Conservation (phyloP, 129 eudicot species). For the Artemisia tridentata region DNA sequence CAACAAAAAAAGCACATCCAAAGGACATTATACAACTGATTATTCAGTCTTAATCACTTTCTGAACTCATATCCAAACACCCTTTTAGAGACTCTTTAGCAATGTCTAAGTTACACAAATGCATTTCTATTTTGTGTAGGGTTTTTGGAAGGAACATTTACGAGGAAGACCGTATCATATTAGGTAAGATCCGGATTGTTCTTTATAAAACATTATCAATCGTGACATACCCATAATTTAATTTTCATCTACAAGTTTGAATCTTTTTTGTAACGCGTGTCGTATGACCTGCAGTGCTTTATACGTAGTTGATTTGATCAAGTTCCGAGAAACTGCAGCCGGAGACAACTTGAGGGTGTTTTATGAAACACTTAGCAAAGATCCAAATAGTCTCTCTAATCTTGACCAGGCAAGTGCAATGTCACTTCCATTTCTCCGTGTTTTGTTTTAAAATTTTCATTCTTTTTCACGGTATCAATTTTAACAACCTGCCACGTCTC, state of each 20-base stretch:
- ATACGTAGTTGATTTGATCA: constrained; percentile 85
- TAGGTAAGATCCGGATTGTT: constrained; percentile 46
- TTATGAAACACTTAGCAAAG: constrained; percentile 96
- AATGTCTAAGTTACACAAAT: not conserved
- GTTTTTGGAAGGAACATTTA: constrained; percentile 98
- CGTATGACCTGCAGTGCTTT: constrained; percentile 62
- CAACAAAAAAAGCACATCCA: not conserved
- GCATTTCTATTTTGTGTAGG: constrained; percentile 40
- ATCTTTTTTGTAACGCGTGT: not conserved
- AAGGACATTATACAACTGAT: too few relatives aligned
- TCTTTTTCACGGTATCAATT: not conserved
- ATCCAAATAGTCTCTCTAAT: constrained; percentile 95
- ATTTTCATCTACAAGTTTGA: not conserved
- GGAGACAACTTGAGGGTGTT: constrained; percentile 91
- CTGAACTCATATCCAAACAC: not conserved
- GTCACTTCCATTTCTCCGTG: not conserved
- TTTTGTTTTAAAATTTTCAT: not conserved
- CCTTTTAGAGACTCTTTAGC: not conserved
- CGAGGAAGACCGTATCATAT: constrained; percentile 95
- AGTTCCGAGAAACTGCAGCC: constrained; percentile 94
- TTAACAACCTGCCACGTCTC: not conserved
- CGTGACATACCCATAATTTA: not conserved
- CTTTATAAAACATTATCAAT: not conserved
- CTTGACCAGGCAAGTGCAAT: constrained; percentile 78
- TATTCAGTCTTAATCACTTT: not conserved